phyloP scores from a whole-genome alignment of 495 filamentous ascomycete genomes.

The Aspergillus incahuasiensis region DNA sequence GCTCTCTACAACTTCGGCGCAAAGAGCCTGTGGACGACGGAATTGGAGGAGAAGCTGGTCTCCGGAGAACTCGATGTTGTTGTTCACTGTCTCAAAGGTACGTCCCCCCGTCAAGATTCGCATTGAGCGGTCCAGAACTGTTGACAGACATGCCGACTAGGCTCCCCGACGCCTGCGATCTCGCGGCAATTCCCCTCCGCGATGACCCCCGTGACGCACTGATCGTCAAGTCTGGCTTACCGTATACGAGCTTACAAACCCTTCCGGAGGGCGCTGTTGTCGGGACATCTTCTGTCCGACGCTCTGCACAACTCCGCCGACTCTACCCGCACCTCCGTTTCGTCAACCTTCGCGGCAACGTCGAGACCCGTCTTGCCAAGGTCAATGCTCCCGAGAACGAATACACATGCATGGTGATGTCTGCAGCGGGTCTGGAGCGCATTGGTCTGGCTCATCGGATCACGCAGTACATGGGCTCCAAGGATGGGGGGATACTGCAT shows the following conservation, averaged over 20 bases:
- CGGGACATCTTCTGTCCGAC: constrained; percentile 72
- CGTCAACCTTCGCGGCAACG: constrained; percentile 71
- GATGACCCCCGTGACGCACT: constrained; percentile 44
- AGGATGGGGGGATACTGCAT: constrained; percentile 64
- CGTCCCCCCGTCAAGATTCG: neutral
- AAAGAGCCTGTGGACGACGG: constrained; percentile 86
- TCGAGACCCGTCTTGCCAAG: constrained; percentile 71
- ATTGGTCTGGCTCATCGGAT: constrained; percentile 60
- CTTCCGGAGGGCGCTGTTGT: constrained; percentile 67
- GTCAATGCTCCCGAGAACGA: constrained; percentile 59
- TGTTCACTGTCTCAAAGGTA: constrained; percentile 78
- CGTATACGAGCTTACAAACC: constrained; percentile 51
- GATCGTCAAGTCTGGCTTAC: constrained; percentile 28
- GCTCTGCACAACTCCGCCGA: constrained; percentile 68
- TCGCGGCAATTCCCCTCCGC: constrained; percentile 51
- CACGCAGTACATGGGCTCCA: constrained; percentile 57
- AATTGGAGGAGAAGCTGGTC: constrained; percentile 68
- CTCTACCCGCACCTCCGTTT: constrained; percentile 63
- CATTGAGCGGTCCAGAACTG: neutral
- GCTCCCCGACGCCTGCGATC: constrained; percentile 57
- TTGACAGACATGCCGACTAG: constrained; percentile 58
- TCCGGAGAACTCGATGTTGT: constrained; percentile 66
- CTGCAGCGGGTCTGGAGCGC: constrained; percentile 68
- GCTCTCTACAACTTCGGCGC: constrained; percentile 66
- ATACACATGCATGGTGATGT: constrained; percentile 68